Evolutionary conservation across 768 basidiomycete species (phyloP).

Genomic region (Russula emetica): DNA sequence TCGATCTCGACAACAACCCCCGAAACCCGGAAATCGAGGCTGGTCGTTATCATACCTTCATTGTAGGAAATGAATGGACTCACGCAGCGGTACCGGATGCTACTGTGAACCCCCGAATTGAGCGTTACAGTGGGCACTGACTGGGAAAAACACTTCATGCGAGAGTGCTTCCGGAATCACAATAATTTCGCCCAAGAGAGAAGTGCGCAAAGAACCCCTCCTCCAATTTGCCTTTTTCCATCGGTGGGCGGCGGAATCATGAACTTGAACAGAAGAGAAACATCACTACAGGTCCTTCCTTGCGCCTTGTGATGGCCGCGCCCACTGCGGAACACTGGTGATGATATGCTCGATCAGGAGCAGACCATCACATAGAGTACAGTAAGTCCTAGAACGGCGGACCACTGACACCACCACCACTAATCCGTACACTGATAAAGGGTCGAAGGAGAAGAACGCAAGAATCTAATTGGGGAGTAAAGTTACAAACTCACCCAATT

Average conservation of each 20-base stretch:
- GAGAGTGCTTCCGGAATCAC: not conserved
- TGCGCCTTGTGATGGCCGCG: slow-evolving; percentile 5
- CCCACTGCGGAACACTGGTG: not conserved
- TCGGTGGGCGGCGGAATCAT: not conserved
- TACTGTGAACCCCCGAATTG: not conserved
- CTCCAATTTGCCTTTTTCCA: slow-evolving; percentile 6
- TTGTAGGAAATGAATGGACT: not conserved
- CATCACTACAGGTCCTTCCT: not conserved
- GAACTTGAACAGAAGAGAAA: not conserved
- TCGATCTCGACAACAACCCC: not conserved
- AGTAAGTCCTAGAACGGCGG: not conserved
- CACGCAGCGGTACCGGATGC: not conserved
- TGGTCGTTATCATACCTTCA: not conserved
- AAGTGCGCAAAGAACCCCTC: slow-evolving; percentile 13
- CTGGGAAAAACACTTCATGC: not conserved
- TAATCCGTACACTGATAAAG: not conserved
- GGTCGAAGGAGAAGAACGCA: not conserved
- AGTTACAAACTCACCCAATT: slow-evolving; percentile 7
- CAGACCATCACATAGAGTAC: not conserved
- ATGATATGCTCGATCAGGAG: slow-evolving; percentile 10
- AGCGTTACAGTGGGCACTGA: not conserved
- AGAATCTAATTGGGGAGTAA: not conserved
- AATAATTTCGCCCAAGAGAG: not conserved
- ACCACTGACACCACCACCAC: not conserved
- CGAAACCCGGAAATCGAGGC: not conserved